A percentile compares a stretch with the other conserved stretches of the same genome.
These are phyloP conservation scores for Alternaria tenuissima DNA, from an alignment of 2,329 filamentous ascomycete genomes.

Conservation along the genomic window DNA sequence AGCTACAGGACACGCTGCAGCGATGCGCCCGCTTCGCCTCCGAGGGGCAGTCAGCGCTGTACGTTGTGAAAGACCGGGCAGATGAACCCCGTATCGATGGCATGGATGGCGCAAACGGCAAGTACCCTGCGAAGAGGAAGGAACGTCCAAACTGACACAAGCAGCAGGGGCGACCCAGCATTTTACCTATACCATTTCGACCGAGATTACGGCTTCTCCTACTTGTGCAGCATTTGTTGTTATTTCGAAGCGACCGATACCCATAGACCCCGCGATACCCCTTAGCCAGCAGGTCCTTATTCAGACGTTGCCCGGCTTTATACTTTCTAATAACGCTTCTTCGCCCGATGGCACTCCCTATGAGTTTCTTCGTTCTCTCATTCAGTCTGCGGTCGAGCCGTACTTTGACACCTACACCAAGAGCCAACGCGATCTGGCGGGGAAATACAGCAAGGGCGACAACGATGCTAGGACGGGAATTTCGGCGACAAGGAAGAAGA, in stretches of 20 bases:
- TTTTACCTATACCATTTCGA: constrained; percentile 81
- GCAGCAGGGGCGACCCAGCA: constrained; percentile 51
- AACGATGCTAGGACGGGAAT: constrained; percentile 93
- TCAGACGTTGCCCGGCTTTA: constrained; percentile 86
- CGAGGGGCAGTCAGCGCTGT: constrained; percentile 86
- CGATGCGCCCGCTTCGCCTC: constrained; percentile 88
- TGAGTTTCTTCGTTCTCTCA: constrained; percentile 88
- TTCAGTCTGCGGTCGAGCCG: constrained; percentile 89
- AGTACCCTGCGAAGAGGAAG: constrained; percentile 20
- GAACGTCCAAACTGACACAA: constrained; percentile 46
- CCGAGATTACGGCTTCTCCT: constrained; percentile 80
- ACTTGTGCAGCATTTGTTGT: constrained; percentile 87
- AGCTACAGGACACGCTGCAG: constrained; percentile 80
- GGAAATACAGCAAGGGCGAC: constrained; percentile 76
- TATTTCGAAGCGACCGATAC: constrained; percentile 86
- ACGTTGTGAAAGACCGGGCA: constrained; percentile 84
- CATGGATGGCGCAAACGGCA: constrained; percentile 44
- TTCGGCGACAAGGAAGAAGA: constrained; percentile 95
- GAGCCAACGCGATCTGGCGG: constrained; percentile 54
- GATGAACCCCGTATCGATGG: constrained; percentile 52
- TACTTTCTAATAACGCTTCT: constrained; percentile 71
- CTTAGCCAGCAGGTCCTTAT: constrained; percentile 90
- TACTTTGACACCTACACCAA: constrained; percentile 98
- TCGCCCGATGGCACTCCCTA: constrained; percentile 85
- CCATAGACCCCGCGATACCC: constrained; percentile 83